Evolutionary conservation across 306 rosid genomes (phyloP).

Genomic region (Quercus parvula): DNA sequence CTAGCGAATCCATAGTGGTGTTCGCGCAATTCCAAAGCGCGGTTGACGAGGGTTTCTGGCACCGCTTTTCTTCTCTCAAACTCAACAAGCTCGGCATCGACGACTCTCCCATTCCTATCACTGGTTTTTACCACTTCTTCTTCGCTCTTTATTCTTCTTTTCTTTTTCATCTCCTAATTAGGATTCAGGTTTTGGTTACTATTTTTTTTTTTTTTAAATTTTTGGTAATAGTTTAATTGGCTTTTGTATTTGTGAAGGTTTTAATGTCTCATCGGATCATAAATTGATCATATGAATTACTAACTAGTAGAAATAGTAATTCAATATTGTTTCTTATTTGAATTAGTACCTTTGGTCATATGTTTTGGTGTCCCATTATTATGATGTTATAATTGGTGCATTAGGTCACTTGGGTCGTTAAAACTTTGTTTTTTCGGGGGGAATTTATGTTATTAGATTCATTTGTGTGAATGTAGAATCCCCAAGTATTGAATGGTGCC

Average conservation of each 20-base stretch:
- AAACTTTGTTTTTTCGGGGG: too few species aligned
- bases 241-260: too few species aligned
- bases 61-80: conserved; percentile 79
- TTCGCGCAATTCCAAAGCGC: conserved; percentile 87
- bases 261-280: too few species aligned
- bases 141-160: background rate
- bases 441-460: background rate
- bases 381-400: too few species aligned
- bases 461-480: background rate
- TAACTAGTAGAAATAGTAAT: too few species aligned
- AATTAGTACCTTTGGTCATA: too few species aligned
- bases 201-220: background rate
- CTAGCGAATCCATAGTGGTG: conserved; percentile 49
- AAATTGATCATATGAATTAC: too few species aligned
- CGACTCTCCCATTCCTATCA: conserved; percentile 76
- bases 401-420: background rate
- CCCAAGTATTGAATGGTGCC: background rate
- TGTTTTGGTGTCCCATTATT: too few species aligned
- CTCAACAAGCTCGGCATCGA: conserved; percentile 97
- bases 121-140: conserved; percentile 40
- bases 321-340: too few species aligned
- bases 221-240: background rate
- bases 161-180: background rate
- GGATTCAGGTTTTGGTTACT: background rate
- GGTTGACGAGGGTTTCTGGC: conserved; percentile 98